A percentile compares a stretch with the other conserved stretches of the same genome.
Conservation (phyloP, 306 rosid species). For the Lagenaria siceraria region DNA sequence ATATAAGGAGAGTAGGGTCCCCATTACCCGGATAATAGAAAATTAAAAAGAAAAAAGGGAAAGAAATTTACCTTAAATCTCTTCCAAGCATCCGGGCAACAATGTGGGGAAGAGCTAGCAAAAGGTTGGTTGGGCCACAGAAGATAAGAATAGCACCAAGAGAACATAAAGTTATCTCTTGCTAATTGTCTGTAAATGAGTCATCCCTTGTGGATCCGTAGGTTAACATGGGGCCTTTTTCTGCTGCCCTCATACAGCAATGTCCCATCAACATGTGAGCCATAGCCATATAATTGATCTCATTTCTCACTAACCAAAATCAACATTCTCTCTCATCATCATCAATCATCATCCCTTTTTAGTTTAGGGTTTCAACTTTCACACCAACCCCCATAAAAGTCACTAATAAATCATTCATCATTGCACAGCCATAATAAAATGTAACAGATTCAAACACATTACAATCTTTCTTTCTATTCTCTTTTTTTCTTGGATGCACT, state of each 20-base stretch:
- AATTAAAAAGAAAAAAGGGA: neutral
- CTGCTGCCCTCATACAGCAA: neutral
- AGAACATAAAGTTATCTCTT: neutral
- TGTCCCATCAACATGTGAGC: slow-evolving; percentile 9
- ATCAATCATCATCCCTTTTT: neutral
- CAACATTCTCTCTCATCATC: slow-evolving; percentile 7
- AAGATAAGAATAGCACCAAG: neutral
- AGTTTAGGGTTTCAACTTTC: neutral
- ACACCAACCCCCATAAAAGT: neutral
- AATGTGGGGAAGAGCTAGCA: neutral
- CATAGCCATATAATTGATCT: slow-evolving; percentile 8
- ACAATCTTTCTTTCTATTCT: neutral
- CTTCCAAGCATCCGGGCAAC: slow-evolving; percentile 4
- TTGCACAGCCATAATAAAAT: slow-evolving; percentile 2
- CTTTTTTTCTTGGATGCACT: neutral
- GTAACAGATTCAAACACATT: neutral
- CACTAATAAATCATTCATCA: neutral
- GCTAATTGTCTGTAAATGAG: slow-evolving; percentile 1
- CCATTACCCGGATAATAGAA: neutral
- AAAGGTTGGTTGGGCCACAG: neutral
- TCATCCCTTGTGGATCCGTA: slow-evolving; percentile 5
- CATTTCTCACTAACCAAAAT: slow-evolving; percentile 7
- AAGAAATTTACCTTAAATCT: neutral
- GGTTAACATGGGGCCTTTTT: slow-evolving; percentile 5
- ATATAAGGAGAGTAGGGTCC: neutral